Evolutionary conservation across 345 rosid species (phyloP).

Genomic region (Acer saccharum): DNA sequence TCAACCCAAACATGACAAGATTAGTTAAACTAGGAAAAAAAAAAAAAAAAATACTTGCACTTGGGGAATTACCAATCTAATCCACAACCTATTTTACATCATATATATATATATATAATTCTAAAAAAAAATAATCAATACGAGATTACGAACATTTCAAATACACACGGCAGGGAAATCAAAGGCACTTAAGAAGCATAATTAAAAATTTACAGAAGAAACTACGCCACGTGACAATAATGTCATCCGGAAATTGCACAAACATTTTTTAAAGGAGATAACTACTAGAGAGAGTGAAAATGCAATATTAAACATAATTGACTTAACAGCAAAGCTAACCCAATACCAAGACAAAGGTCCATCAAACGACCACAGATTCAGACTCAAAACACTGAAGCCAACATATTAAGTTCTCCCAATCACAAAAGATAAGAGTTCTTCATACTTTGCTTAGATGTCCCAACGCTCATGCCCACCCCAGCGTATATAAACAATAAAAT

Average conservation of each 20-base stretch:
- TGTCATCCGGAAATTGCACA: constrained; percentile 33
- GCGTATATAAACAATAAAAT: constrained; percentile 36
- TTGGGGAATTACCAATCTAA: not conserved
- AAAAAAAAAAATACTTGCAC: too few relatives aligned
- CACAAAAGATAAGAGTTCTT: constrained; percentile 45
- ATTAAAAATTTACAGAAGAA: constrained; percentile 26
- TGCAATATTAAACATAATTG: constrained; percentile 27
- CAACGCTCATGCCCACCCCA: constrained; percentile 27
- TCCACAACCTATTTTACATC: not conserved
- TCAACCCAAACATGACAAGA: too few relatives aligned
- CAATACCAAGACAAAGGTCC: constrained; percentile 36
- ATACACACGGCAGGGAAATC: not conserved
- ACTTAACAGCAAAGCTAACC: constrained; percentile 35
- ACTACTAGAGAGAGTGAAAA: constrained; percentile 28
- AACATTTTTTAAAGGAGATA: constrained; percentile 25
- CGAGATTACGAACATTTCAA: not conserved
- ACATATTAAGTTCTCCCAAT: constrained; percentile 36
- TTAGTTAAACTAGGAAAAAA: not conserved
- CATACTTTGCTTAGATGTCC: constrained; percentile 36
- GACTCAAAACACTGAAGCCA: constrained; percentile 36
- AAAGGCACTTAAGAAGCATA: constrained; percentile 16
- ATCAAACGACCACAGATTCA: constrained; percentile 42
- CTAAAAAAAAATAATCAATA: not conserved
- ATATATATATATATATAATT: too few relatives aligned
- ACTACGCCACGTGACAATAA: not conserved